Base-by-base conservation (phyloP, 805 yeast genomes). In the Lachancea kluyveri region DNA sequence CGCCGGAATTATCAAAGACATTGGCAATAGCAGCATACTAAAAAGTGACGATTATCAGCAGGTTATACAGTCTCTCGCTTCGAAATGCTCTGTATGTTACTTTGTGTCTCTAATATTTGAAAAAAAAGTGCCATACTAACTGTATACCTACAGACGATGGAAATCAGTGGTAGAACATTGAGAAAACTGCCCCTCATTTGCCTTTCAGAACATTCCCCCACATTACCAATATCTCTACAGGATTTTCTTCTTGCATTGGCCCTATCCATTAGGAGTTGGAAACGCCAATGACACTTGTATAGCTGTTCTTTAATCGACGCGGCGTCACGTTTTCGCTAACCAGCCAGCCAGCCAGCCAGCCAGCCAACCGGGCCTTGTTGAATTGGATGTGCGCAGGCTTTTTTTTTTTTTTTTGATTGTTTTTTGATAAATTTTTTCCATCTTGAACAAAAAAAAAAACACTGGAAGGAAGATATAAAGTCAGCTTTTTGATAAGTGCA, bases 111-210 rank as follows among this genome's bases (percentile, higher is more conserved):
- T 26, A 12, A 13, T 21, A n/a, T n/a, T n/a, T n/a, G n/a, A n/a
- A n/a, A n/a, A n/a, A n/a, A n/a, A n/a, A 28, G 39, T n/a, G 7
- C 9, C n/a, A n/a, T 14, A 28, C 30, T 24, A 26, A 31, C 31
- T 9, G 17, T n/a, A 18, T 17, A 6, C 7, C 7, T 12, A 15
- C 17, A 53, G 60, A 30, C 28, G 1, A 13, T 39, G 11, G 36
- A 44, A 4, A 26, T 52, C 8, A 56, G 59, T 36, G 61, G 61
- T n/a, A 46, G 61, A 30, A 44, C 42, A 1, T 31, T 52, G 7
- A 39, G 52, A 16, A 54, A 54, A 31, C 20, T 56, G 8, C 57
- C 61, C 3, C 30, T 56, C 17, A 26, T 37, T 5, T 49, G 57
- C 22, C 37, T 56, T 3, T 50, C 61, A 2, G 58, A 54, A 24